Base-by-base conservation (phyloP, 228 moss, liverwort and hornwort genomes). In the Sphagnum fallax region DNA sequence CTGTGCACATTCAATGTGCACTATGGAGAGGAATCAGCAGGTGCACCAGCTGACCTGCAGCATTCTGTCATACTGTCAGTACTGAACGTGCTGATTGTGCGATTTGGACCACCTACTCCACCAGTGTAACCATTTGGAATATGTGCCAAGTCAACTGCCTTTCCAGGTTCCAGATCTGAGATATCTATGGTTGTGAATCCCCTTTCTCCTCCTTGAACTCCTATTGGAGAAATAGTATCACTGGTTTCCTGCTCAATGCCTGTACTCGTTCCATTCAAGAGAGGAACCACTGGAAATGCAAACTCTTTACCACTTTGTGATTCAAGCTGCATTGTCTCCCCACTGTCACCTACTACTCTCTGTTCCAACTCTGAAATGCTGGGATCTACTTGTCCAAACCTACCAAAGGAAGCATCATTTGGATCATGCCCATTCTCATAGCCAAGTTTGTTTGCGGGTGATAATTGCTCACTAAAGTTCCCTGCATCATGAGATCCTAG, bases 1-100 rank as follows among this genome's bases (percentile, higher is more conserved):
- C 15, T 14, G 51, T 53, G 11, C 14, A 10, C 6, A 69, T 16
- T 6, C 12, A 6, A 6, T 70, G 58, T 11, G 11, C 15, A 47
- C 60, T 13, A 16, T 8, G 1, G 16, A n/a, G 47, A 69, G 10
- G 52, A 69, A 5, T 10, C 6, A 5, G 32, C 57, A 69, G 52
- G 16, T 8, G 53, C 57, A 47, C 49, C 7, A 7, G 50, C 49
- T 70, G 71, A 91, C 95, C 95, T 87, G 85, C 95, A 95, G 58
- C 85, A 81, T 65, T 95, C 95, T 14, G 76, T 62, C 32, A 65
- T 73, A 55, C 85, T 85, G 18, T 92, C 95, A 10, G 83, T 78
- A 69, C 92, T 92, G 79, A 92, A 92, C 64, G 87, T 87, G 75
- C 95, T 92, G 71, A 78, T 80, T 0, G 92, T 92, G 10, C 92